Base-by-base conservation (phyloP, 2,329 filamentous ascomycete species). In the Diplodia scrobiculata region DNA sequence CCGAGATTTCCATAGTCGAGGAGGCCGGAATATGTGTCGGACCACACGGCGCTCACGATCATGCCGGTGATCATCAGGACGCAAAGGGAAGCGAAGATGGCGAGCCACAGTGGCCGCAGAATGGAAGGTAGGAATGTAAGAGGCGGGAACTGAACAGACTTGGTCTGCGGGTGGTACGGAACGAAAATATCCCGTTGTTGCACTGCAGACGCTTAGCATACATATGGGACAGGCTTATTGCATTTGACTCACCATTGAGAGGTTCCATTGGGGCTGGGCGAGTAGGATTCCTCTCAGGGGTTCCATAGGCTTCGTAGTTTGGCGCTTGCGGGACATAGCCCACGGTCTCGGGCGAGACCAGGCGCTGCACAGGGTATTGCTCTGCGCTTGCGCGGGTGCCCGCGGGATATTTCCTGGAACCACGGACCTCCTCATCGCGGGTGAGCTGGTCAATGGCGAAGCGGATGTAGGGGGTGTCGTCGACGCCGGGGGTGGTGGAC, bases 371-470 rank as follows among this genome's bases (percentile, higher is more conserved):
- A 2, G 83, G 81, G 68, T 85, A 84, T 50, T 82, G 80, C 17
- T 75, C 79, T 9, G 41, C 45, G n/a, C 38, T 60, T 11, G 21
- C 70, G 19, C 69, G 67, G 29, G 25, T 45, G 19, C 70, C 69
- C 21, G 72, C 67, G 17, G 64, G 83, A 63, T 85, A 82, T 70
- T 84, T 79, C 65, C 82, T 80, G 65, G 83, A 80, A 10, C 84
- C 83, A 66, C 81, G 79, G 5, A 87, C 82, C 68, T 91, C 87
- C 66, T 88, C 88, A 72, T 90, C 86, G 55, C 89, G 84, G 5
- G 92, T 96, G 71, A 98, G 81, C 69, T 94, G 91, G 69, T 96
- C 91, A 69, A 98, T 87, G 48, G 94, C 93, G 76, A 95, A 96
- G 69, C 90, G 90, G 69, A 97, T 91, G 76, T 93, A 96, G 0